Evolutionary conservation across 805 yeast genomes (phyloP).

Genomic region (Teunomyces panamensis): DNA sequence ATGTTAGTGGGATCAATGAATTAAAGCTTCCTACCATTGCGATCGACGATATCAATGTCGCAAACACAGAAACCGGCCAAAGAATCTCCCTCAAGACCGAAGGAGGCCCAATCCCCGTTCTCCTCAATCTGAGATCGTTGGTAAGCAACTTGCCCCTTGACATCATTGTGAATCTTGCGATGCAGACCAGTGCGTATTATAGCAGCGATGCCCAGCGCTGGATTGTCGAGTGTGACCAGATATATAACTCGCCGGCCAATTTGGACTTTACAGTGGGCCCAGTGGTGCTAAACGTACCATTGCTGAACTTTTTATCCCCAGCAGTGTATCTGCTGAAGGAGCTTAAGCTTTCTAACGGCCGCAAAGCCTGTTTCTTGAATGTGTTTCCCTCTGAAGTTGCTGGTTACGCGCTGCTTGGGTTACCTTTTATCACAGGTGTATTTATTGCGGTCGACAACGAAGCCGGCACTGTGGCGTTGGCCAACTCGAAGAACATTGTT

Average conservation of each 20-base stretch:
- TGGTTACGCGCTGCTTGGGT: conserved; percentile 58
- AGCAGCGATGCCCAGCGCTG: conserved; percentile 46
- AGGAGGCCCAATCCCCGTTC: conserved; percentile 45
- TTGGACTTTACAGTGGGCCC: conserved; percentile 54
- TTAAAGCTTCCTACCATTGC: conserved; percentile 29
- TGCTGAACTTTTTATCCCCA: conserved; percentile 43
- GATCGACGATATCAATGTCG: conserved; percentile 20
- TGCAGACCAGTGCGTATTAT: conserved; percentile 68
- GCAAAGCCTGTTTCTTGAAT: conserved; percentile 53
- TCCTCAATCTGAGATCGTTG: conserved; percentile 55
- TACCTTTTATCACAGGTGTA: conserved; percentile 50
- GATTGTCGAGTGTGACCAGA: conserved; percentile 57
- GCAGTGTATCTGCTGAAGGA: conserved; percentile 32
- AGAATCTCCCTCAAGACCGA: conserved; percentile 30
- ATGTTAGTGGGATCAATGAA: conserved; percentile 5
- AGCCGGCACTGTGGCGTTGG: conserved; percentile 53
- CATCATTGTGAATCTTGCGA: conserved; percentile 57
- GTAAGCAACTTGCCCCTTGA: conserved; percentile 54
- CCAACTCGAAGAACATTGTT: conserved; percentile 36
- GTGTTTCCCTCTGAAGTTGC: conserved; percentile 45
- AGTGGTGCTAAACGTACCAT: conserved; percentile 47
- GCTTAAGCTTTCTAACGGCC: conserved; percentile 52
- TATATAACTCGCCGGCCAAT: conserved; percentile 47
- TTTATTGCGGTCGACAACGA: conserved; percentile 67
- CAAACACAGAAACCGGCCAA: conserved; percentile 35